Base-by-base conservation (phyloP, 129 eudicot genomes). In the Calendula officinalis region DNA sequence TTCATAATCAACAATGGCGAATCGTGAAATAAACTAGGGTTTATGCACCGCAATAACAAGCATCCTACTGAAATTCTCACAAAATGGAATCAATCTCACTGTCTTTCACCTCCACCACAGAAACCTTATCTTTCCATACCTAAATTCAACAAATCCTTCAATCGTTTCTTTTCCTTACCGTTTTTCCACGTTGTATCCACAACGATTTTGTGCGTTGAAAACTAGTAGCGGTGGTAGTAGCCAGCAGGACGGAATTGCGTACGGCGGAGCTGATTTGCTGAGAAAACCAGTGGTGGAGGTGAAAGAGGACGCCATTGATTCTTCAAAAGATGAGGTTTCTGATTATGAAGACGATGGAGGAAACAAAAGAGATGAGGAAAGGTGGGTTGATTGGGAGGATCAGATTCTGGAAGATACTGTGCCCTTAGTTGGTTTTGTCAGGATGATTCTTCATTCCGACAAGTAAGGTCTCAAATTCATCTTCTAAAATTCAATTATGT, bases 361-460 rank as follows among this genome's bases (percentile, higher is more conserved):
- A 8, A 47, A 58, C 36, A 75, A 64, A 9, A 80, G 67, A 46
- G 73, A 64, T 48, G 87, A 72, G 11, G 85, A 85, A 55, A 67
- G 79, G 34, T 75, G 88, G 94, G 75, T 91, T 9, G 99, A 88
- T 66, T 94, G 96, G 96, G 97, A 94, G 64, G 97, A 94, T 53
- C 80, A 78, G 80, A 94, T 94, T 55, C 75, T 94, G 82, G 92
- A 80, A 80, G 97, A 85, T 41, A 94, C 99, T 14, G 97, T 88
- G 3, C 97, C 99, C 0, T 79, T 94, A 54, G 97, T 94, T 71
- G 95, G 95, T 34, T 86, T 85, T 80, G 95, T 86, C 45, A 79
- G 97, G 67, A 94, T 88, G 96, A 76, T 94, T 94, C 97, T 94
- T 66, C 99, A 88, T 77, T 88, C 98, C 10, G 91, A 84, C 71